Conservation (phyloP, 2,329 filamentous ascomycete genomes). For the Aspergillus intermedius region DNA sequence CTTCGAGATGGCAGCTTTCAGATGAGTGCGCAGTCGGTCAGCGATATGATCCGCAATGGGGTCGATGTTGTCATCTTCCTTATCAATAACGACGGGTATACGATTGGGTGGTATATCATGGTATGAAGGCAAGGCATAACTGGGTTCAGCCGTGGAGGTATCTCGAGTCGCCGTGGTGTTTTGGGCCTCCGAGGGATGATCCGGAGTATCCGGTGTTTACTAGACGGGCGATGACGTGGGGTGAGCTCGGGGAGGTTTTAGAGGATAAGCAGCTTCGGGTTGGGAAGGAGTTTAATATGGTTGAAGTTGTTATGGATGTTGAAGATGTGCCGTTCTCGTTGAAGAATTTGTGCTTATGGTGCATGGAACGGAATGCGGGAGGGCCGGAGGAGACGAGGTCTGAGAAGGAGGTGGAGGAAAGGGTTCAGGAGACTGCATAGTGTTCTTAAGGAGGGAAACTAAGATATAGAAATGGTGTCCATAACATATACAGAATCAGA, state of each 20-base stretch:
- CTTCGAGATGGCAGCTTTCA: conserved; percentile 11
- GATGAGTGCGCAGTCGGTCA: conserved; percentile 9
- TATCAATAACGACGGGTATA: conserved; percentile 7
- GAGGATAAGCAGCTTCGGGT: no score
- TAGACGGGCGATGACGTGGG: not conserved
- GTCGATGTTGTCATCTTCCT: conserved; percentile 4
- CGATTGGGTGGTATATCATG: conserved; percentile 7
- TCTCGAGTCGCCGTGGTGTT: not conserved
- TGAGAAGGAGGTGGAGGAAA: no score
- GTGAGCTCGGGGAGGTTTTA: not conserved
- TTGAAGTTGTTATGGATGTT: not conserved
- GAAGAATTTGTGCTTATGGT: no score
- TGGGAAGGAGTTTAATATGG: not conserved
- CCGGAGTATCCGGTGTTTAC: not conserved
- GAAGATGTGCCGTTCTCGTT: not conserved
- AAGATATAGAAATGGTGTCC: no score
- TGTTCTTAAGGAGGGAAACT: no score
- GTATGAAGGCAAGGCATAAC: conserved; percentile 10
- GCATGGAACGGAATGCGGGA: no score
- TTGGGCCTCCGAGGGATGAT: not conserved
- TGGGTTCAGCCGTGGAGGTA: conserved; percentile 27
- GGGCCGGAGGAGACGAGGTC: no score
- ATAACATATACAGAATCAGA: no score
- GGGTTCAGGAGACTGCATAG: no score
- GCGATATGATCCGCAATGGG: conserved; percentile 6